Evolutionary conservation across 176 grass and related monocot species (phyloP).

Genomic region (Dactylis glomerata): DNA sequence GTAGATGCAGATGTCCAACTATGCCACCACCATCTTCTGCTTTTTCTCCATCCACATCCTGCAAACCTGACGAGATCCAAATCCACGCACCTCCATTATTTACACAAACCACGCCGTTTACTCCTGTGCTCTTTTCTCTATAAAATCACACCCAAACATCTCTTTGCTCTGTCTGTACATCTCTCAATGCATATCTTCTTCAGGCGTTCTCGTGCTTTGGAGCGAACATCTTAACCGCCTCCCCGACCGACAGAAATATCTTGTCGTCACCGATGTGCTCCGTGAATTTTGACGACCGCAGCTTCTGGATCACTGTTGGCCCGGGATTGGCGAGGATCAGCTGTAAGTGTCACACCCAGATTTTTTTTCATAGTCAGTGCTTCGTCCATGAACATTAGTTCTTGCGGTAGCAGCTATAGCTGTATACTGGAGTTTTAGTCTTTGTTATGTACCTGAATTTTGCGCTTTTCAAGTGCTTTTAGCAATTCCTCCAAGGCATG

Average conservation of each 20-base stretch:
- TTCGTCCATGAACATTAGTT: not conserved
- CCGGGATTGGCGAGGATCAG: slow-evolving; percentile 74
- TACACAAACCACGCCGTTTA: not conserved
- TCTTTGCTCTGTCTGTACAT: not conserved
- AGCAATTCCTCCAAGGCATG: slow-evolving; percentile 67
- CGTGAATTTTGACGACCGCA: slow-evolving; percentile 44
- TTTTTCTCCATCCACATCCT: not conserved
- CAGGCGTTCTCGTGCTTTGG: slow-evolving; percentile 42
- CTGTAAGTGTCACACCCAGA: slow-evolving; percentile 41
- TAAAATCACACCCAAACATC: not conserved
- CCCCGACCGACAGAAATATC: slow-evolving; percentile 64
- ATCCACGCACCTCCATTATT: slow-evolving; percentile 17
- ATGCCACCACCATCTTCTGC: not conserved
- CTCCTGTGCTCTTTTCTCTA: not conserved
- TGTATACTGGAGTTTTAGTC: not conserved
- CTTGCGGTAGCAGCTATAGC: not conserved
- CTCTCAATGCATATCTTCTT: slow-evolving; percentile 13
- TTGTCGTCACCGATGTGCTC: slow-evolving; percentile 63
- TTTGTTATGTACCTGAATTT: slow-evolving; percentile 50
- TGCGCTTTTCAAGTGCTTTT: slow-evolving; percentile 48
- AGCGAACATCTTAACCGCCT: slow-evolving; percentile 58
- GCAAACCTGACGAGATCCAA: slow-evolving; percentile 6
- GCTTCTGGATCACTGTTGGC: slow-evolving; percentile 59
- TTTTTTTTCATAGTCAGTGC: slow-evolving; percentile 19
- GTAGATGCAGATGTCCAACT: not conserved